Conservation (phyloP, 768 basidiomycete species). For the Phylloporus sp. region DNA sequence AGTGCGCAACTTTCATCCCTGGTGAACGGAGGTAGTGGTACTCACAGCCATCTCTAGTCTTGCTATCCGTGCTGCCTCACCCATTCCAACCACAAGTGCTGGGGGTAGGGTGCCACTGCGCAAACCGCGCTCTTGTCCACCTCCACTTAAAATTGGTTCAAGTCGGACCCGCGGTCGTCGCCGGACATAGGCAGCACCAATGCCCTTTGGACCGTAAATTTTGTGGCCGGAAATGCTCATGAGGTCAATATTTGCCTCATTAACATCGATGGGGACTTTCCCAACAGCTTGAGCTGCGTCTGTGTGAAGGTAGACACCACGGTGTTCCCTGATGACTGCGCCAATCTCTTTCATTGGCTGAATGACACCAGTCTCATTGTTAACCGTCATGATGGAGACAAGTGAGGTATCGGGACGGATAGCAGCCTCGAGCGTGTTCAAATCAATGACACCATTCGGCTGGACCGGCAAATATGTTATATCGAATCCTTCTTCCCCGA, state of each 20-base stretch:
- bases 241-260: conserved; percentile 91
- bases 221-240: conserved; percentile 98
- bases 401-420: conserved; percentile 91
- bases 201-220: conserved; percentile 95
- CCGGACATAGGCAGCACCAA: conserved; percentile 93
- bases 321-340: conserved; percentile 75
- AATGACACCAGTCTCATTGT: conserved; percentile 99
- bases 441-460: conserved; percentile 73
- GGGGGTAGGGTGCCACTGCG: conserved; percentile 93
- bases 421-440: conserved; percentile 77
- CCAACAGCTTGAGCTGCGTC: conserved; percentile 96
- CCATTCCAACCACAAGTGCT: conserved; percentile 84
- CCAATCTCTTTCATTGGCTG: conserved; percentile 97
- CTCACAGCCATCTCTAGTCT: conserved; percentile 90
- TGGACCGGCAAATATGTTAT: conserved; percentile 97
- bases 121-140: conserved; percentile 95
- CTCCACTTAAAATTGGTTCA: conserved; percentile 93
- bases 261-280: conserved; percentile 89
- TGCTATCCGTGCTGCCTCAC: conserved; percentile 92
- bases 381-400: conserved; percentile 98
- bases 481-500: conserved; percentile 96
- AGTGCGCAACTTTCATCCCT: conserved; percentile 49
- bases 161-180: conserved; percentile 88
- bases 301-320: conserved; percentile 92
- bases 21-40: conserved; percentile 25